These are phyloP conservation scores for Xylaria acuta DNA, from an alignment of 495 filamentous ascomycete species.

Conservation along the genomic window DNA sequence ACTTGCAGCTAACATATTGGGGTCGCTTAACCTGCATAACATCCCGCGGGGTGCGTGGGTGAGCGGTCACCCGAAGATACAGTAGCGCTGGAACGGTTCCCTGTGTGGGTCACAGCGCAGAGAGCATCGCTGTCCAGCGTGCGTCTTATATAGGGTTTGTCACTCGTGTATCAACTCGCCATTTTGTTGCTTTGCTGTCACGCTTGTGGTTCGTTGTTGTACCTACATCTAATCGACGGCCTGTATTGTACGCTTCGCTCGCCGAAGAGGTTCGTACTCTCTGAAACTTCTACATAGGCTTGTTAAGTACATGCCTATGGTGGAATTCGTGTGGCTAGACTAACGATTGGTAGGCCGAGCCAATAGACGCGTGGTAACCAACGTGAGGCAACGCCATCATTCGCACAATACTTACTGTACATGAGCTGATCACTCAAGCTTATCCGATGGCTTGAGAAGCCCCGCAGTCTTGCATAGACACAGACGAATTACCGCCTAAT, in stretches of 20 bases:
- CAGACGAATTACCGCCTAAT: constrained; percentile 3
- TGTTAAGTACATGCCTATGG: neutral
- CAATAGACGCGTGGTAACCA: neutral
- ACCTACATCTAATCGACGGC: neutral
- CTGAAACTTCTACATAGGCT: neutral
- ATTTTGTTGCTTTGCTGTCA: neutral
- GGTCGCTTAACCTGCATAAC: constrained; percentile 24
- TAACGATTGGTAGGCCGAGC: neutral
- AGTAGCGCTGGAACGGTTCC: neutral
- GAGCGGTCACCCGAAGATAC: constrained; percentile 10
- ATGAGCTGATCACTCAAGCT: neutral
- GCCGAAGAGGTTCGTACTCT: neutral
- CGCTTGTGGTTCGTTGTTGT: neutral
- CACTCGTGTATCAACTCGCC: neutral
- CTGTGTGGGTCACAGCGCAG: constrained; percentile 16
- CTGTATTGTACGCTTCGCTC: neutral
- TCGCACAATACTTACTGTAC: neutral
- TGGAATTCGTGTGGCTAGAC: neutral
- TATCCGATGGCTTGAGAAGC: constrained; percentile 11
- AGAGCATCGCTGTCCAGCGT: neutral
- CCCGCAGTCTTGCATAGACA: constrained; percentile 18
- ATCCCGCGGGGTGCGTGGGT: constrained; percentile 24
- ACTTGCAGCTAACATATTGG: constrained; percentile 18
- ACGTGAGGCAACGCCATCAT: constrained; percentile 14
- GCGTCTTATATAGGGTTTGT: neutral